phyloP scores from a whole-genome alignment of 164 flowering plant genomes.

The Amborella trichopoda region DNA sequence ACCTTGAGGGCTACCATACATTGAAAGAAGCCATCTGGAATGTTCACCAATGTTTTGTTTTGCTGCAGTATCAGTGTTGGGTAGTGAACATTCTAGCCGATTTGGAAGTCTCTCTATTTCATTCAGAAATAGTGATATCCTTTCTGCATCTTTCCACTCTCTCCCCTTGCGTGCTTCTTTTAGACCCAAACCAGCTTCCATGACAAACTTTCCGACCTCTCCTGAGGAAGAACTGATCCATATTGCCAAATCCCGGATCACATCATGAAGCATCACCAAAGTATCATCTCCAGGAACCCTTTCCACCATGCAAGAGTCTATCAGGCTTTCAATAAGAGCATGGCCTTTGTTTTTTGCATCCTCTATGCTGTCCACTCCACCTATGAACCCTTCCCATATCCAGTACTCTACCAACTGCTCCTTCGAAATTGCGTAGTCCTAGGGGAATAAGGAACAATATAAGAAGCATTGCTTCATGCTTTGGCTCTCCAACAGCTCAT shows the following conservation, averaged over 20 bases:
- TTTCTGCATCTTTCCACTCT: slow-evolving; percentile 8
- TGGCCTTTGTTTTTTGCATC: not conserved
- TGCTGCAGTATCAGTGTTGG: too few species aligned
- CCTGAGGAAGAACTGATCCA: slow-evolving; percentile 3
- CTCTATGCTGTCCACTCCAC: not conserved
- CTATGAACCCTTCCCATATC: slow-evolving; percentile 1
- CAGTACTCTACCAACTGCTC: not conserved
- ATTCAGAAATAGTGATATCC: slow-evolving; percentile 11
- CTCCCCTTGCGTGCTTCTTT: slow-evolving; percentile 2
- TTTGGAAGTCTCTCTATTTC: slow-evolving; percentile 1
- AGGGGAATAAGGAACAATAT: slow-evolving; percentile 4
- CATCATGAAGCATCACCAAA: slow-evolving; percentile 2
- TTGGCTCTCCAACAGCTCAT: slow-evolving; percentile 2
- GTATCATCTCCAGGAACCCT: not conserved
- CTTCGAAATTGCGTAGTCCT: not conserved
- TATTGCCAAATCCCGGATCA: slow-evolving; percentile 4
- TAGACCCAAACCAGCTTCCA: slow-evolving; percentile 8
- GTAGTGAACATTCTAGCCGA: too few species aligned
- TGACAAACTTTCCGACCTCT: slow-evolving; percentile 3
- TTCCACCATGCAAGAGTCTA: slow-evolving; percentile 3
- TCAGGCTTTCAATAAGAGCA: not conserved
- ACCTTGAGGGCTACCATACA: too few species aligned
- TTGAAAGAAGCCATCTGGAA: too few species aligned
- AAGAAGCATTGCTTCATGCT: slow-evolving; percentile 2
- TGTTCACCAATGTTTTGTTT: too few species aligned